Conservation (phyloP, 129 eudicot genomes). For the Ambrosia artemisiifolia region DNA sequence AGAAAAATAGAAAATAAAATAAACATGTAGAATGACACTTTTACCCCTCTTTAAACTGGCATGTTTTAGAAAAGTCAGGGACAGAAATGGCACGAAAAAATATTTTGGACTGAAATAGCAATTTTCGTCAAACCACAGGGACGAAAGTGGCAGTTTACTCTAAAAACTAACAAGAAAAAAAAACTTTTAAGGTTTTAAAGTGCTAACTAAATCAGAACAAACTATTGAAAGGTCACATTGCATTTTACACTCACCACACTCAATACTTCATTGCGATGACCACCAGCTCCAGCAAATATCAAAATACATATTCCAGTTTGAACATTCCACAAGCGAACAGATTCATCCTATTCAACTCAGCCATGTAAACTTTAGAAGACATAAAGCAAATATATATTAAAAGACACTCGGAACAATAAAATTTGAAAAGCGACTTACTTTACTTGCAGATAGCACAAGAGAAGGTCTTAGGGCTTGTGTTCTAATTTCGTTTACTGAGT, state of each 20-base stretch:
- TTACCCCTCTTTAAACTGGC: no score
- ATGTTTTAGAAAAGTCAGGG: no score
- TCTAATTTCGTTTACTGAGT: conserved; percentile 87
- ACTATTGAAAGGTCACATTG: background rate
- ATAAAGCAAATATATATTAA: background rate
- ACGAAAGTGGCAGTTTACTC: no score
- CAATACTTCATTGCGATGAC: conserved; percentile 97
- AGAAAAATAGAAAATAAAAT: no score
- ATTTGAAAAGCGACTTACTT: conserved; percentile 44
- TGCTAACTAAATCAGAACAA: background rate
- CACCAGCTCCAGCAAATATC: conserved; percentile 98
- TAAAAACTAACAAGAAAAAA: background rate
- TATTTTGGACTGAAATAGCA: no score
- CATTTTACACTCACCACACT: conserved; percentile 71
- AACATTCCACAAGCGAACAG: conserved; percentile 98
- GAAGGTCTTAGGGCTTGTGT: conserved; percentile 89
- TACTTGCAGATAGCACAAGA: conserved; percentile 93
- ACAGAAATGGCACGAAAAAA: no score
- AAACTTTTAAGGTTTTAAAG: background rate
- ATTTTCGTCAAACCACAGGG: no score
- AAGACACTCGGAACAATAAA: background rate
- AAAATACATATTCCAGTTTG: conserved; percentile 92
- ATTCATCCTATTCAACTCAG: conserved; percentile 71
- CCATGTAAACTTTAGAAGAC: background rate
- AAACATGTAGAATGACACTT: no score